These are phyloP conservation scores for Panellus pusillus DNA, from an alignment of 768 basidiomycete species.

Conservation along the genomic window DNA sequence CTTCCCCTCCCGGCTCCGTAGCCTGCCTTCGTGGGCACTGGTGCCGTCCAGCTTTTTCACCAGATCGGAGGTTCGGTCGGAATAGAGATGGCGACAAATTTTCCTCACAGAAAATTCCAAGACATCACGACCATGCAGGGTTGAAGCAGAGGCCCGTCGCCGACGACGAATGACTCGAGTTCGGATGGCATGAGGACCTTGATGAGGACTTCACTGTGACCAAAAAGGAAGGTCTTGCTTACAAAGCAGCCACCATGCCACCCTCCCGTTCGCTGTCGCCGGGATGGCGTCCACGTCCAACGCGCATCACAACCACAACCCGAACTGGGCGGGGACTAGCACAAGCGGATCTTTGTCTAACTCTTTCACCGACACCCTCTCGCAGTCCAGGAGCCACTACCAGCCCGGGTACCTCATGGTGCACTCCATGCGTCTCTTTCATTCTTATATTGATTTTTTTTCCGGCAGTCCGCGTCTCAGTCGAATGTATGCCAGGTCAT, in stretches of 20 bases:
- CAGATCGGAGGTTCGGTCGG: no score
- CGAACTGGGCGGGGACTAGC: slow-evolving; percentile 55
- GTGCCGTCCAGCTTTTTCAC: no score
- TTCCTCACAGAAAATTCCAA: no score
- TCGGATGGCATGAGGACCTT: no score
- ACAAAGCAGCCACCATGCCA: background rate
- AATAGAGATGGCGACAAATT: no score
- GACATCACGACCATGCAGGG: no score
- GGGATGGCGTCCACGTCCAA: slow-evolving; percentile 57
- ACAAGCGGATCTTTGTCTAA: slow-evolving; percentile 43
- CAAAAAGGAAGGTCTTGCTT: no score
- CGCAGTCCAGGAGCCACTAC: slow-evolving; percentile 74
- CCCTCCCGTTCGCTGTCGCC: slow-evolving; percentile 54
- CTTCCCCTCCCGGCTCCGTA: no score
- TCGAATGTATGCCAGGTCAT: slow-evolving; percentile 44
- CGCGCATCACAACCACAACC: slow-evolving; percentile 42
- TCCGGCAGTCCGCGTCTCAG: slow-evolving; percentile 60
- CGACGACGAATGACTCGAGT: no score
- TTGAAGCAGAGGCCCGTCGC: no score
- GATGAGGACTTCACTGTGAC: no score
- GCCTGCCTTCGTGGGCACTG: no score
- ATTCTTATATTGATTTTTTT: background rate
- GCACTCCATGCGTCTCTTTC: slow-evolving; percentile 19
- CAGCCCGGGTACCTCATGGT: slow-evolving; percentile 84
- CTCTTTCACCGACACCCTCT: slow-evolving; percentile 66